Evolutionary conservation across 345 rosid species (phyloP), one percentile per base, ranked within the genome.

Genomic region (Eucalyptus coolabah): DNA sequence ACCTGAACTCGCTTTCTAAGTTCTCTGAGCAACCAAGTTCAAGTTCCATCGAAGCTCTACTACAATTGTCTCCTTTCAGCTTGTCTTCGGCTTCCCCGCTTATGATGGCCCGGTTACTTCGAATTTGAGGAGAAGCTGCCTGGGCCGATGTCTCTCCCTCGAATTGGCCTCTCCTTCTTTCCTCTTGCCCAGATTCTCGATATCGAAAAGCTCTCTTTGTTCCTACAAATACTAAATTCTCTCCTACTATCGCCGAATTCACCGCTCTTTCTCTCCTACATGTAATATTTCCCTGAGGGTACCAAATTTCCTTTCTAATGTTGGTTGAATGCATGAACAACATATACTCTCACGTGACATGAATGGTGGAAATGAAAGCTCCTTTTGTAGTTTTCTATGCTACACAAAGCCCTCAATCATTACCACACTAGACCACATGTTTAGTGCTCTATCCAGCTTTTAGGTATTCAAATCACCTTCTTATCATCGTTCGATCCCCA

Each of bases 121-220:
- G 97, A 91, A 93, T 94, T 49, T 95, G 88, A 47, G 93, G 94
- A 3, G 99, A 97, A 86, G 94, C 90, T 40, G 98, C 95, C 91
- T 97, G 92, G 89, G 96, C 94, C 4, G 98, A 92, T 42, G 93
- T 87, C 67, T 91, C 93, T 89, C 83, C 2, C 89, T 93, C 87
- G 72, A 87, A 12, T 80, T 91, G 92, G 94, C 90, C 92, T 96
- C 86, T 92, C 96, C 92, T 91, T 92, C 93, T 94, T 95, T 12
- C 97, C 98, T 77, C 94, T 91, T 19, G 94, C 93, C 99, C 99
- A 98, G 69, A 96, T 95, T 93, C 96, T 98, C 3, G 99, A 98
- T 86, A 96, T 93, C 12, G 99, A 96, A 87, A 96, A 95, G 90
- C 99, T 95, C 87, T 98, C 99, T 51, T 51, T 51, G 56, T 4